Evolutionary conservation across 1,139 yeast species (phyloP).

Genomic region (Sugiyamaella sp.): DNA sequence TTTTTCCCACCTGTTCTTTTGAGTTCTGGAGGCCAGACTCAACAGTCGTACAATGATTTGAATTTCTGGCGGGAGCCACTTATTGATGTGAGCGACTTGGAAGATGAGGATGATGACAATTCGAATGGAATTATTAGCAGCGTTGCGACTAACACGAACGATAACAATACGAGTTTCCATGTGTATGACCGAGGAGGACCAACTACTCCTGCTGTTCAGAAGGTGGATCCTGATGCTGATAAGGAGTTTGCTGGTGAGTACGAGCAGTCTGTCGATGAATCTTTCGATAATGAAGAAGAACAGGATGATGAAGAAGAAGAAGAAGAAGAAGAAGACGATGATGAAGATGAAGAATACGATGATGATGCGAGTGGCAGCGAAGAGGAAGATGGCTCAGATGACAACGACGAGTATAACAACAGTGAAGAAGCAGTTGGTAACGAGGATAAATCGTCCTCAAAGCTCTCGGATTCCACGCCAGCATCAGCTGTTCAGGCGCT

Average conservation of each 20-base stretch:
- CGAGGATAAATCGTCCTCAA: not conserved
- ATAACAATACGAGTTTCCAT: slow-evolving; percentile 16
- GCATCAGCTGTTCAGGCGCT: not conserved
- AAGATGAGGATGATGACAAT: slow-evolving; percentile 41
- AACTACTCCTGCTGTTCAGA: slow-evolving; percentile 19
- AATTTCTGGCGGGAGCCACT: slow-evolving; percentile 92
- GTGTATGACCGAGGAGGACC: slow-evolving; percentile 14
- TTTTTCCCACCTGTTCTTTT: slow-evolving; percentile 78
- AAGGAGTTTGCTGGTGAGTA: slow-evolving; percentile 33
- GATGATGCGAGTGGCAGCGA: slow-evolving; percentile 44
- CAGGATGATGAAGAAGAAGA: slow-evolving; percentile 31
- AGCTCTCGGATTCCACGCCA: not conserved
- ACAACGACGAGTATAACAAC: slow-evolving; percentile 36
- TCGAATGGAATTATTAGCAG: slow-evolving; percentile 23
- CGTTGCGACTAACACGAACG: slow-evolving; percentile 18
- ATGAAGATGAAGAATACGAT: slow-evolving; percentile 39
- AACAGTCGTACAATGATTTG: slow-evolving; percentile 76
- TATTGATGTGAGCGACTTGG: slow-evolving; percentile 60
- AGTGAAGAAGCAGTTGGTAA: not conserved
- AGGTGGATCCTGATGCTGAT: slow-evolving; percentile 24
- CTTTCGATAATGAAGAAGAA: slow-evolving; percentile 29
- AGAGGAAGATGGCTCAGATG: slow-evolving; percentile 41
- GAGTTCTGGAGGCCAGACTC: slow-evolving; percentile 28
- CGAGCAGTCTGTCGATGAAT: slow-evolving; percentile 21
- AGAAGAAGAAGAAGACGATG: slow-evolving; percentile 31